Base-by-base conservation (phyloP, 495 filamentous ascomycete species). In the Pseudevernia furfuracea region DNA sequence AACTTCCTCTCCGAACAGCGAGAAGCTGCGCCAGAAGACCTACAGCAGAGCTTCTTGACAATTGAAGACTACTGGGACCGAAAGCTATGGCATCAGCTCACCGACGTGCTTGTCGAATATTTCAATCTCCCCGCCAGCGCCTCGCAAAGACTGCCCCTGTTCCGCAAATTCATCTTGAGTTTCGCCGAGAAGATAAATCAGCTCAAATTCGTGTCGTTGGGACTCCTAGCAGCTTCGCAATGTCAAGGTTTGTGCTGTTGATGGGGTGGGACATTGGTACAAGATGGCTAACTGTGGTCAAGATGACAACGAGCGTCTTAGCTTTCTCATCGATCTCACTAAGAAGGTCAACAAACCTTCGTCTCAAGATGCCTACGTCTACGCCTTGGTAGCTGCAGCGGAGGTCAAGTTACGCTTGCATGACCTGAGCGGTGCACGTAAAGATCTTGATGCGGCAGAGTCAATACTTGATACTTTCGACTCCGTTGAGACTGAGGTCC, bases 131-230 rank as follows among this genome's bases (percentile, higher is more conserved):
- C 86, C 59, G 85, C 87, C 72, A 97, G 91, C 76, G 87, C 83
- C 48, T 81, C 85, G 49, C 91, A 96, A 76, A 86, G 94, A 70
- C 84, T 97, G 79, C 80, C 85, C 59, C 84, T 97, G 75, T 99
- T 92, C 82, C 89, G 93, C 76, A 87, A 84, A 71, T 99, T 99
- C 80, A 88, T 99, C 74, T 84, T 92, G 74, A 93, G 88, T 76
- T 99, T 99, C 73, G 88, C 91, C 63, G 91, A 96, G 69, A 96
- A 94, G 82, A 96, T 97, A 82, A 99, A 97, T 79, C 92, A 97
- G 79, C 85, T 97, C 52, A 96, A 96, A 81, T 89, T 97, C 62
- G 95, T 97, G 68, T 84, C 86, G 64, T 79, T 99, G 60, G 95
- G 91, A 8, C 81, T 97, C 72, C 86, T 87, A 74, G 88, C 94